A percentile compares a stretch with the other conserved stretches of the same genome.
Conservation (phyloP, 305 asterid species). For the Fraxinus sp. region DNA sequence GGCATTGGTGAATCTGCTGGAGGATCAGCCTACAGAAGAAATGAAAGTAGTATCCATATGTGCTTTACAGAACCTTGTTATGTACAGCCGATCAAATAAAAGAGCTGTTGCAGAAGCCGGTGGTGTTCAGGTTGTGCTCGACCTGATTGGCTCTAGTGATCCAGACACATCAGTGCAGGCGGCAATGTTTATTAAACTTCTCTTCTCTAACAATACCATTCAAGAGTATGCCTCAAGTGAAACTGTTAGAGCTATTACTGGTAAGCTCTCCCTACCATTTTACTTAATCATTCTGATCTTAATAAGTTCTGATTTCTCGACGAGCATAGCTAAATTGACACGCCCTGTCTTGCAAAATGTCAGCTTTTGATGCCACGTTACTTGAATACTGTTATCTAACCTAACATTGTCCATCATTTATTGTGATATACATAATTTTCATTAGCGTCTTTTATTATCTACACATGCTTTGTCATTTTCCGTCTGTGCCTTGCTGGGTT, state of each 20-base stretch:
- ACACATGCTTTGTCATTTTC: neutral
- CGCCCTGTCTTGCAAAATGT: conserved; percentile 5
- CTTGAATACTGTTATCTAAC: neutral
- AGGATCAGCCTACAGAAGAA: conserved; percentile 99
- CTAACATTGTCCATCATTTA: neutral
- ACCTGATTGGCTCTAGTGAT: conserved; percentile 89
- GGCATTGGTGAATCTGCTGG: conserved; percentile 94
- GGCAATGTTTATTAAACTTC: conserved; percentile 93
- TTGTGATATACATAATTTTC: neutral
- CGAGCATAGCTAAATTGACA: neutral
- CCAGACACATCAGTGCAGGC: conserved; percentile 97
- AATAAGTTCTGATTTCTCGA: neutral
- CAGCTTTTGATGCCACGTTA: neutral
- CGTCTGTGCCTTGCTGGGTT: neutral
- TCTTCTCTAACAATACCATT: conserved; percentile 89
- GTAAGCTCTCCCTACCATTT: conserved; percentile 39
- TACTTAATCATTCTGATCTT: conserved; percentile 4
- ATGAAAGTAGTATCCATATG: conserved; percentile 99
- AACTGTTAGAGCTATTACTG: conserved; percentile 97
- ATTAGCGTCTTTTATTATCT: neutral
- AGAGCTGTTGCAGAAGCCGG: conserved; percentile 99
- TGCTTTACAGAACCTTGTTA: conserved; percentile 94
- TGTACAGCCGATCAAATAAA: conserved; percentile 92
- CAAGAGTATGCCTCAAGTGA: conserved; percentile 99
- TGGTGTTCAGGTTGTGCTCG: conserved; percentile 99